These are phyloP conservation scores for Triglochin maritima DNA, from an alignment of 106 monocot species.

Conservation along the genomic window DNA sequence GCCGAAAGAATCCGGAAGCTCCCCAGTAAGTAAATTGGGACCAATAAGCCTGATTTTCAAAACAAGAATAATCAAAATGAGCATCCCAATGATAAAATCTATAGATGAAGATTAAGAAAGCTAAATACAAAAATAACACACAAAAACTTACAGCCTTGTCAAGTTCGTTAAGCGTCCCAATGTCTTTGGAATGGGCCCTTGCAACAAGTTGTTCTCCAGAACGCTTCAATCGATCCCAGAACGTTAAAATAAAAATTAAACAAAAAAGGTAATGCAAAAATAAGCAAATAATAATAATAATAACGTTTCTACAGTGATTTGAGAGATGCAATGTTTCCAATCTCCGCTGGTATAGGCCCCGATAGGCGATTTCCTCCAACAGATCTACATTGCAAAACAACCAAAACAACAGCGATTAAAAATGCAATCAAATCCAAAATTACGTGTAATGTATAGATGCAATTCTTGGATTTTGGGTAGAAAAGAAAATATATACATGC, in stretches of 20 bases:
- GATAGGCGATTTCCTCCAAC: conserved; percentile 4
- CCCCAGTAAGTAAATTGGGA: conserved; percentile 12
- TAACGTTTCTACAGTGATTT: not conserved
- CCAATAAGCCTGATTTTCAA: conserved; percentile 8
- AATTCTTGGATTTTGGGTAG: not conserved
- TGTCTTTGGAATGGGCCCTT: conserved; percentile 8
- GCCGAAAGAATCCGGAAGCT: conserved; percentile 15
- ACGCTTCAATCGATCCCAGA: conserved; percentile 6
- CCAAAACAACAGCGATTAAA: not conserved
- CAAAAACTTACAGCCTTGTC: conserved; percentile 10
- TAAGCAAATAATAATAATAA: not conserved
- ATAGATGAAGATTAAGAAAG: not conserved
- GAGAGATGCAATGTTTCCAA: conserved; percentile 3
- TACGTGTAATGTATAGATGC: not conserved
- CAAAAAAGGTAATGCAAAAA: not conserved
- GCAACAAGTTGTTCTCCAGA: conserved; percentile 18
- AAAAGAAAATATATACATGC: not conserved
- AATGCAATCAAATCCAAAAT: not conserved
- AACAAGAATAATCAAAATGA: not conserved
- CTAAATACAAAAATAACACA: not conserved
- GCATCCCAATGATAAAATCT: too few relatives aligned
- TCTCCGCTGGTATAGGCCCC: conserved; percentile 4
- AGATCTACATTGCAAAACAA: not conserved
- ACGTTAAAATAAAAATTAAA: not conserved
- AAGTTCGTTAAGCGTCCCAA: conserved; percentile 4